A percentile compares a stretch with the other conserved stretches of the same genome.
phyloP scores from a whole-genome alignment of 176 grass and related monocot genomes.

The Metroxylon sagu region DNA sequence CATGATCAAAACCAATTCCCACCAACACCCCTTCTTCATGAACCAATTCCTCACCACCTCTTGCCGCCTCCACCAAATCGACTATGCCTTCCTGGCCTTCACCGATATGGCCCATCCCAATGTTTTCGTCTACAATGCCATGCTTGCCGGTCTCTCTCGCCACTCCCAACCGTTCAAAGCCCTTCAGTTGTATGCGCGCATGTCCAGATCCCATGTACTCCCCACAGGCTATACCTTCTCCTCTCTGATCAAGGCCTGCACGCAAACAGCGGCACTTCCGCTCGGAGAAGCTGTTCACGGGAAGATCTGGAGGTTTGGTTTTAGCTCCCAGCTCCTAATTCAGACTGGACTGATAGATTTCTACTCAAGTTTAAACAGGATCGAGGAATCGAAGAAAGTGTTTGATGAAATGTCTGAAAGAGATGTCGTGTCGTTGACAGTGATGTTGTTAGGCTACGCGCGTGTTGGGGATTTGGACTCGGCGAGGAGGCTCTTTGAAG shows the following conservation, averaged over 20 bases:
- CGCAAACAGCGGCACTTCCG: neutral
- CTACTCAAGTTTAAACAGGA: neutral
- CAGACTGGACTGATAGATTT: constrained; percentile 4
- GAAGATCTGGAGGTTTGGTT: constrained; percentile 6
- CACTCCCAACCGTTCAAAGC: neutral
- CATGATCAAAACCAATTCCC: constrained; percentile 11
- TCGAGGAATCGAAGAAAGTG: neutral
- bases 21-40: constrained; percentile 7
- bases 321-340: constrained; percentile 8
- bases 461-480: constrained; percentile 9
- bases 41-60: constrained; percentile 13
- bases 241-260: constrained; percentile 8
- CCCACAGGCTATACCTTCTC: constrained; percentile 10
- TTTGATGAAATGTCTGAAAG: constrained; percentile 18
- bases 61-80: neutral
- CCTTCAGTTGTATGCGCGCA: constrained; percentile 2
- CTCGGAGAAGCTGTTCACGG: constrained; percentile 10
- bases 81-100: constrained; percentile 6
- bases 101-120: constrained; percentile 10
- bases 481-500: constrained; percentile 12
- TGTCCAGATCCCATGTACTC: neutral
- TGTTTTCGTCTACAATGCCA: constrained; percentile 17
- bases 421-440: constrained; percentile 16
- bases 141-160: constrained; percentile 2
- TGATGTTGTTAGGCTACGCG: constrained; percentile 1